Base-by-base conservation (phyloP, 495 filamentous ascomycete species). In the Cairneyella variabilis region DNA sequence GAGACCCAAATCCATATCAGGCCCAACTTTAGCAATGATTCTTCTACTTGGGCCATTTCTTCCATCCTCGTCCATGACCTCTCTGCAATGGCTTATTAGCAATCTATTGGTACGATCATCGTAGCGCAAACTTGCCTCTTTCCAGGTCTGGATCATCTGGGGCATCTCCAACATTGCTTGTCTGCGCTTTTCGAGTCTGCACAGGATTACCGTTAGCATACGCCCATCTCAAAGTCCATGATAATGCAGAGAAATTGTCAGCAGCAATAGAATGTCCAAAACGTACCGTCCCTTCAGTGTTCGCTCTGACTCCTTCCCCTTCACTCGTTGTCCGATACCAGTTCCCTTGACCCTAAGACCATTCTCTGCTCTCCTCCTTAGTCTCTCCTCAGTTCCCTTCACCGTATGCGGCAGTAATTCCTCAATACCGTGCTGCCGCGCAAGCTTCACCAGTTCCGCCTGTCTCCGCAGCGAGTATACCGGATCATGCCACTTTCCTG, bases 101-200 rank as follows among this genome's bases (percentile, higher is more conserved):
- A n/a, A n/a, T n/a, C n/a, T n/a, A n/a, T n/a, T n/a, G n/a, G n/a
- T n/a, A n/a, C n/a, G n/a, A n/a, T 28, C 16, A 9, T 27, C n/a
- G 10, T 23, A 25, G 21, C 14, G 27, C 2, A 21, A 34, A 73
- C 79, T 67, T 69, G 93, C 90, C 85, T 90, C 83, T 74, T 95
- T 93, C 95, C 93, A 98, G 70, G 85, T 74, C 68, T 86, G 76
- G 60, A 98, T 84, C 74, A 96, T 80, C 63, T 84, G 77, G 57
- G 91, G 89, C 93, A 98, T 98, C 52, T 81, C 84, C 73, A 89
- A 65, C 91, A 98, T 97, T 47, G 93, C 93, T 69, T 88, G 77
- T 77, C 84, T 86, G 67, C 91, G 81, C 74, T 85, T 83, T 68
- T 96, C 91, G 75, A 97, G 78, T 68, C 86, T 84, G 59, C 52